Base-by-base conservation (phyloP, 1,139 yeast genomes). In the Spathaspora sp. region DNA sequence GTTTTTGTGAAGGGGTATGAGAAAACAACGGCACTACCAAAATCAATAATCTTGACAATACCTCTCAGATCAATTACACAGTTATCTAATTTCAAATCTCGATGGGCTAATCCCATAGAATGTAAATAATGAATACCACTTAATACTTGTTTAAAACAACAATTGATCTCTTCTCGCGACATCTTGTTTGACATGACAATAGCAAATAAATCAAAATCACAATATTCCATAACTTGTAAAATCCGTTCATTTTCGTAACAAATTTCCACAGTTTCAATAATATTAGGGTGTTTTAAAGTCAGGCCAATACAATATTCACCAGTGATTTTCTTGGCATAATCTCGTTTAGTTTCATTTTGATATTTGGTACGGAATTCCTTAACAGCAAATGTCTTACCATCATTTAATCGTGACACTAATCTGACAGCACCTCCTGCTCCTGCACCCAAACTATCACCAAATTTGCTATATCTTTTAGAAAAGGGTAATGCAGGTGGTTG, bases 391-490 rank as follows among this genome's bases (percentile, higher is more conserved):
- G 86, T 77, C 51, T 78, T 78, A 48, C 80, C 81, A 65, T 90
- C 97, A 23, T 78, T 65, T 39, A 80, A 71, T 56, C 96, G 73
- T 38, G 78, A 83, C 27, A 89, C 85, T 45, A 91, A 71, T 56
- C 84, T 81, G 31, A 91, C 98, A 2, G 93, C 79, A 4, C 98
- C 98, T 38, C 98, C 98, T 2, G 97, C 97, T 48, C 98, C 98
- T 9, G 96, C 96, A 42, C 98, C 98, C 39, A 91, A 74, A 48
- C 82, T 86, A 58, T 89, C 95, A 43, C 96, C 96, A 44, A 84
- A 80, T 60, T 85, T 87, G 43, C 89, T 82, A 61, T 90, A 91
- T 51, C 91, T 74, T 60, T 86, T 89, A 18, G 87, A 78, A 52
- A 86, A 81, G 2, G 95, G 82, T 34, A 73, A 55, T 17, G 13